A percentile compares a stretch with the other conserved stretches of the same genome.
Conservation (phyloP, 2,329 filamentous ascomycete genomes). For the Ascosphaera acerosa region DNA sequence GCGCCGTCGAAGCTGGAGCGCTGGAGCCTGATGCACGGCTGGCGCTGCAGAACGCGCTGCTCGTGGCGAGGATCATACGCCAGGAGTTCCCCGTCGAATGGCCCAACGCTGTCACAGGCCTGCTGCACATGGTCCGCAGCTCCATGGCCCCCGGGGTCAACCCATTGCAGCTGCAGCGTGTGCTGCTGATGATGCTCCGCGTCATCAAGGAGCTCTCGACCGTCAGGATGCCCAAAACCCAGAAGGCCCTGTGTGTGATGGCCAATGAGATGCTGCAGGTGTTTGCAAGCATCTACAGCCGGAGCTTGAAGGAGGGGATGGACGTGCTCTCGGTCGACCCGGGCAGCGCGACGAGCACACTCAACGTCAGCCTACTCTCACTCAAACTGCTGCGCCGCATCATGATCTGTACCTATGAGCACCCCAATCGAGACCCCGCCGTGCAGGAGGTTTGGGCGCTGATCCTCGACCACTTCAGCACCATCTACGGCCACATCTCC, state of each 20-base stretch:
- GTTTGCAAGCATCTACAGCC: conserved; percentile 51
- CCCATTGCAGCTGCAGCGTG: conserved; percentile 41
- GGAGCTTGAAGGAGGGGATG: conserved; percentile 48
- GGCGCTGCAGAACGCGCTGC: conserved; percentile 67
- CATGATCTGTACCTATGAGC: conserved; percentile 57
- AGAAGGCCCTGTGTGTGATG: conserved; percentile 49
- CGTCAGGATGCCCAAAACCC: conserved; percentile 46
- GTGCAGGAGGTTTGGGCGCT: conserved; percentile 61
- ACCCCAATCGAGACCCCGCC: conserved; percentile 51
- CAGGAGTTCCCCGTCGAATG: conserved; percentile 79
- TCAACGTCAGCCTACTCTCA: conserved; percentile 52
- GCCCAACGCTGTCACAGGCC: conserved; percentile 27
- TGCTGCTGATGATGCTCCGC: conserved; percentile 53
- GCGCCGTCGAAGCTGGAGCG: conserved; percentile 51
- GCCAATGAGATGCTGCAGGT: conserved; percentile 67
- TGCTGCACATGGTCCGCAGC: conserved; percentile 38
- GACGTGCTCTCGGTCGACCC: conserved; percentile 32
- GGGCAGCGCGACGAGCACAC: conserved; percentile 32
- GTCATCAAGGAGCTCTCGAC: conserved; percentile 79
- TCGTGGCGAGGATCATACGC: conserved; percentile 65
- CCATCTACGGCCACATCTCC: conserved; percentile 40
- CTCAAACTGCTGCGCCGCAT: conserved; percentile 63
- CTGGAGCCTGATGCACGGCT: conserved; percentile 50
- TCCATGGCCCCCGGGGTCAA: conserved; percentile 28
- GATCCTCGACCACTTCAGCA: conserved; percentile 51